These are phyloP conservation scores for Acer campestre DNA, from an alignment of 345 rosid species.

Conservation along the genomic window DNA sequence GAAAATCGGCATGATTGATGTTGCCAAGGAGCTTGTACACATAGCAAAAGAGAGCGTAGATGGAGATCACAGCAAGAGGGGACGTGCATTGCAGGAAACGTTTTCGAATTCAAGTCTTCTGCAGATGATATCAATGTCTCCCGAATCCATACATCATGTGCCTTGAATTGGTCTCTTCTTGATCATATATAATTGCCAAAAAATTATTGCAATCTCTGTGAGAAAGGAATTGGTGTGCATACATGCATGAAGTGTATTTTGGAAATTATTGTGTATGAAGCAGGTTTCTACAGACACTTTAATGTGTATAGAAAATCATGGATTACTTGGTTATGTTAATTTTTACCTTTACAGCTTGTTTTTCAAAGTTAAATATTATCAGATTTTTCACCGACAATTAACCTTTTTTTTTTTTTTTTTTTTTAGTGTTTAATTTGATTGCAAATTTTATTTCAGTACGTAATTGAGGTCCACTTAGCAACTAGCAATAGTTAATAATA, in stretches of 20 bases:
- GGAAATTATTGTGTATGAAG: conserved; percentile 5
- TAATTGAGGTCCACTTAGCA: background rate
- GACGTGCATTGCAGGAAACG: conserved; percentile 73
- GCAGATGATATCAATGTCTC: conserved; percentile 92
- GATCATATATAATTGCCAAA: background rate
- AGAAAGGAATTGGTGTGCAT: conserved; percentile 14
- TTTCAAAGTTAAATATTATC: background rate
- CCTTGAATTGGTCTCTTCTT: conserved; percentile 21
- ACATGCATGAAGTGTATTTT: conserved; percentile 11
- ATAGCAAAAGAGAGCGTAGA: conserved; percentile 50
- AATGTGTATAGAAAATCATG: background rate
- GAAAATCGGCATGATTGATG: conserved; percentile 71
- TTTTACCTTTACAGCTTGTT: background rate
- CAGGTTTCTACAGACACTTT: no score
- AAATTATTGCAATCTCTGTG: background rate
- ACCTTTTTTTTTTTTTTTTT: background rate
- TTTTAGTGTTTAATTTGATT: no score
- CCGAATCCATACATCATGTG: conserved; percentile 58
- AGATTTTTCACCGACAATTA: background rate
- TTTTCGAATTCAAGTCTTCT: conserved; percentile 86
- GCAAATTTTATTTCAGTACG: background rate
- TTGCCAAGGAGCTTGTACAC: conserved; percentile 69
- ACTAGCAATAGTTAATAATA: background rate
- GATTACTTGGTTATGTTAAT: background rate
- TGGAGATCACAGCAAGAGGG: conserved; percentile 44